A percentile compares a stretch with the other conserved stretches of the same genome.
Conservation (phyloP, 2,329 filamentous ascomycete species). For the Pseudohalonectria lignicola region DNA sequence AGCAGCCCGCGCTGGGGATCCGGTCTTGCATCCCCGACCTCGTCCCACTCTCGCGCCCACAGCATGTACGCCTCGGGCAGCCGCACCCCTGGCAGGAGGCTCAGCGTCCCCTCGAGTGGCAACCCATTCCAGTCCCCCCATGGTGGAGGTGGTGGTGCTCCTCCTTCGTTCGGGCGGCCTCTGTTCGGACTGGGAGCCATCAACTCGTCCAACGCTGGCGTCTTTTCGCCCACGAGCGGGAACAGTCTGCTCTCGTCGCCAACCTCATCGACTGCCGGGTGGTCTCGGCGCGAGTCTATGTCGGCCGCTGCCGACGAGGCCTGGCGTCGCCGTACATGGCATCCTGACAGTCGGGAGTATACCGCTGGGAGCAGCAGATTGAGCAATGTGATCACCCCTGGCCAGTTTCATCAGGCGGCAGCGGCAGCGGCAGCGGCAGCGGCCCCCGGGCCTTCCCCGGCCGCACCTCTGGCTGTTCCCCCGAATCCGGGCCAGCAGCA, state of each 20-base stretch:
- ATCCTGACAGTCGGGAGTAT: constrained; percentile 62
- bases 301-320: constrained; percentile 58
- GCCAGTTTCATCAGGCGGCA: constrained; percentile 41
- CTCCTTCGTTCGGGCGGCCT: constrained; percentile 46
- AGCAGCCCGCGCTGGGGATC: constrained; percentile 68
- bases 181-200: constrained; percentile 40
- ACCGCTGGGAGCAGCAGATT: constrained; percentile 59
- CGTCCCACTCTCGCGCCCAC: constrained; percentile 56
- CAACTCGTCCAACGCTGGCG: constrained; percentile 41
- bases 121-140: constrained; percentile 65
- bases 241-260: constrained; percentile 51
- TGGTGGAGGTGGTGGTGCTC: no score
- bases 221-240: constrained; percentile 43
- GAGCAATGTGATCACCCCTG: constrained; percentile 64
- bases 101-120: constrained; percentile 65
- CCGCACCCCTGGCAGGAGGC: constrained; percentile 58
- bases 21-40: constrained; percentile 59
- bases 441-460: constrained; percentile 14
- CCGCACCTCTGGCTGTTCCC: constrained; percentile 26
- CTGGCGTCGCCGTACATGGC: constrained; percentile 81
- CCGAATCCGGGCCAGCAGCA: constrained; percentile 34
- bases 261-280: constrained; percentile 44
- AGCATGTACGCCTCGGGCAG: constrained; percentile 58
- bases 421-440: constrained; percentile 23
- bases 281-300: constrained; percentile 55